Evolutionary conservation across 108 stramenopile genomes (phyloP).

Genomic region (Parietichytrium sp.): DNA sequence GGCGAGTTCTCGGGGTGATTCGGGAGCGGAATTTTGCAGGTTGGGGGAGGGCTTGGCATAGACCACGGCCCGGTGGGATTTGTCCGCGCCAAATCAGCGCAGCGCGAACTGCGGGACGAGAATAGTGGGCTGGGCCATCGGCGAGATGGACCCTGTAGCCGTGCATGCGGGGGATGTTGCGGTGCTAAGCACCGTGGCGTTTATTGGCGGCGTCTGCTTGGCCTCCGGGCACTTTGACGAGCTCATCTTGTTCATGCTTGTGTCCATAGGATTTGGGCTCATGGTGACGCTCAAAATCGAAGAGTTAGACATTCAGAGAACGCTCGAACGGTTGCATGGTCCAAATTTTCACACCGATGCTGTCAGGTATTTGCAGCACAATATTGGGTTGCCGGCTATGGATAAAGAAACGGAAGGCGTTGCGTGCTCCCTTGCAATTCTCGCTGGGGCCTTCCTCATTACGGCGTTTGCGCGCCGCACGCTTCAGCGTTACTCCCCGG

Average conservation of each 20-base stretch:
- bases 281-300: not conserved
- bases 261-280: not conserved
- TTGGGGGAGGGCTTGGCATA: too few species aligned
- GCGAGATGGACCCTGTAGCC: conserved; percentile 31
- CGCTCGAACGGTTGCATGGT: not conserved
- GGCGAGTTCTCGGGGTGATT: too few species aligned
- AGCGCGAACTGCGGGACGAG: not conserved
- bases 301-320: not conserved
- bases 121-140: not conserved
- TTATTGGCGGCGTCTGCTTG: not conserved
- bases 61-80: too few species aligned
- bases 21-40: too few species aligned
- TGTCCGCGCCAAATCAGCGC: too few species aligned
- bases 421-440: not conserved
- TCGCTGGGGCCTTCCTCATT: not conserved
- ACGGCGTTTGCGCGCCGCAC: not conserved
- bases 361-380: not conserved
- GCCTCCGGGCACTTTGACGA: conserved; percentile 31
- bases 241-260: not conserved
- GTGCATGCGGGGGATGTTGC: not conserved
- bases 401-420: not conserved
- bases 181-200: not conserved
- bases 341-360: not conserved
- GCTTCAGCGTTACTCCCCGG: conserved; percentile 30
- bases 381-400: not conserved